These are phyloP conservation scores for Stagonosporopsis rhizophila DNA, from an alignment of 2,329 filamentous ascomycete genomes.

Conservation along the genomic window DNA sequence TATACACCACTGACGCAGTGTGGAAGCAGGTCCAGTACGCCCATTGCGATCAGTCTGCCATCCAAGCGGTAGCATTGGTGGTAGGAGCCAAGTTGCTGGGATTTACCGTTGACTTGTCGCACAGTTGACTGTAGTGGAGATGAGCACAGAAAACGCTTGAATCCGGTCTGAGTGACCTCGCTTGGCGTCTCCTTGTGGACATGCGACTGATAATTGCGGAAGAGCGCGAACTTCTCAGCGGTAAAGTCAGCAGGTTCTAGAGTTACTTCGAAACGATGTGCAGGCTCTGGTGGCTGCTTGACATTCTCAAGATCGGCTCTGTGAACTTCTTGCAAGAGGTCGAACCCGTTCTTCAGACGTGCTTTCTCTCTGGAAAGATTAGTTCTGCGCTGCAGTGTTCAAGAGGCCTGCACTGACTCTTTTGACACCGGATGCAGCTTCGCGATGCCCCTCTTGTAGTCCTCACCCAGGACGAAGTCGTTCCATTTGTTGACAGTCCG, in stretches of 20 bases:
- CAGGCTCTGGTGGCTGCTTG: slow-evolving; percentile 67
- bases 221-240: slow-evolving; percentile 76
- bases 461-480: slow-evolving; percentile 71
- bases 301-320: slow-evolving; percentile 67
- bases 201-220: slow-evolving; percentile 74
- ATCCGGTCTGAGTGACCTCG: slow-evolving; percentile 67
- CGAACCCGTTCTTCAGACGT: slow-evolving; percentile 71
- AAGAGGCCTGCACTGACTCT: slow-evolving; percentile 51
- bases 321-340: slow-evolving; percentile 71
- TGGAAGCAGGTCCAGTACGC: slow-evolving; percentile 78
- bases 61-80: slow-evolving; percentile 85
- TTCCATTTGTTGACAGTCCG: slow-evolving; percentile 81
- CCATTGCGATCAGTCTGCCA: slow-evolving; percentile 76
- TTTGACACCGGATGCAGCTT: slow-evolving; percentile 71
- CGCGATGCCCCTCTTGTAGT: slow-evolving; percentile 69
- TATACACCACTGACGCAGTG: slow-evolving; percentile 82
- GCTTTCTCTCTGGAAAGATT: slow-evolving; percentile 58
- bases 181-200: slow-evolving; percentile 72
- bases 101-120: slow-evolving; percentile 56
- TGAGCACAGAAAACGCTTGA: slow-evolving; percentile 75
- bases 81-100: slow-evolving; percentile 71
- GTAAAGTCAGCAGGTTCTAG: slow-evolving; percentile 75
- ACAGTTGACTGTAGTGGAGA: slow-evolving; percentile 67
- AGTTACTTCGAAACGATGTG: slow-evolving; percentile 72
- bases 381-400: neutral